A percentile compares a stretch with the other conserved stretches of the same genome.
These are phyloP conservation scores for Kwoniella bestiolae DNA, from an alignment of 768 basidiomycete genomes.

Conservation along the genomic window DNA sequence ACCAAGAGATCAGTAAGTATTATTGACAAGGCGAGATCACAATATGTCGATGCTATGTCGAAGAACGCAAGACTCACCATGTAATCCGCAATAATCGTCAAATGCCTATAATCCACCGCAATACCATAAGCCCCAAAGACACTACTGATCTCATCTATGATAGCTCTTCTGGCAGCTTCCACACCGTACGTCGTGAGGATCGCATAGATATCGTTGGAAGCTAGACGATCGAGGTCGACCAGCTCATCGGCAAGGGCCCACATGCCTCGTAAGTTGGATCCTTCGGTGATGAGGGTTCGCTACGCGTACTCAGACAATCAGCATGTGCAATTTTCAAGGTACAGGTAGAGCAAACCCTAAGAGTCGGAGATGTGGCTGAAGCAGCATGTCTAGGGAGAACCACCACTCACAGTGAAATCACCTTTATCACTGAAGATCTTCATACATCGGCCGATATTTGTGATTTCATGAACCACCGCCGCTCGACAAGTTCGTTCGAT, in stretches of 20 bases:
- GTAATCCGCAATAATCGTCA: slow-evolving; percentile 97
- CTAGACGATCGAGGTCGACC: slow-evolving; percentile 77
- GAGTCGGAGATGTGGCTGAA: no score
- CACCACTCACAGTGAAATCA: slow-evolving; percentile 51
- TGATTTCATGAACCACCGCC: slow-evolving; percentile 86
- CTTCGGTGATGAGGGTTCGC: slow-evolving; percentile 79
- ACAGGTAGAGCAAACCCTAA: no score
- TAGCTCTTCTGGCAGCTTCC: slow-evolving; percentile 89
- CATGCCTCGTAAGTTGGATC: slow-evolving; percentile 87
- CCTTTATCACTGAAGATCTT: slow-evolving; percentile 56
- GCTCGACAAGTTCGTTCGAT: slow-evolving; percentile 83
- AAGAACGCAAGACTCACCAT: slow-evolving; percentile 69
- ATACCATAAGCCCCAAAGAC: slow-evolving; percentile 97
- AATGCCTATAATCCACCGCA: slow-evolving; percentile 87
- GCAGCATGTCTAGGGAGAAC: neutral
- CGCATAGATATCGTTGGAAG: slow-evolving; percentile 94
- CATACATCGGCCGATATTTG: slow-evolving; percentile 78
- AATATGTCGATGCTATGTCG: neutral
- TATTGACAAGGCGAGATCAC: neutral
- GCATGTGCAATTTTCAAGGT: slow-evolving; percentile 4
- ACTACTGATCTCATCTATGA: slow-evolving; percentile 82
- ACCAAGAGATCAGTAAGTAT: slow-evolving; percentile 14
- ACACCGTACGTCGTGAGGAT: slow-evolving; percentile 91
- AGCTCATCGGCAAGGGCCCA: slow-evolving; percentile 67
- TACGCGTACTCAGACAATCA: slow-evolving; percentile 15